Evolutionary conservation across 805 yeast genomes (phyloP), one percentile per base, ranked within the genome.

Genomic region (Huiozyma sinensis): DNA sequence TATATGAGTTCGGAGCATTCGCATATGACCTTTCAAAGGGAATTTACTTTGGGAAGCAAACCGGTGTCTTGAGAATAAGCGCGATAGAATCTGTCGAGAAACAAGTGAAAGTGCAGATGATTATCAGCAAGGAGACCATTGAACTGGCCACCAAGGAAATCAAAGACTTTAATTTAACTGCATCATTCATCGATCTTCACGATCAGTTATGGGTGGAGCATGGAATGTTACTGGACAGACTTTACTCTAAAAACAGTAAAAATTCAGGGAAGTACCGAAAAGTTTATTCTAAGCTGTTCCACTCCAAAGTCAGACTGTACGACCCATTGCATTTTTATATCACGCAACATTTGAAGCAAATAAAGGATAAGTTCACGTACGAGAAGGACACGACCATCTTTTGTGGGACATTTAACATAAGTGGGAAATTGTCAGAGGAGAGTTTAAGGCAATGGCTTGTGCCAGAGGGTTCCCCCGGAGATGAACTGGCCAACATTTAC

Each of bases 131-230:
- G 50, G 81, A 79, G 43, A 84, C 86, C 2, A 56, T 92, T 33
- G 67, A 64, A 17, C 44, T 59, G 35, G 65, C 68, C 6, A 53
- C 67, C 13, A 47, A 52, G 9, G 73, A 69, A 44, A 73, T 82
- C 45, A 64, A 65, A 1, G 69, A 67, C 32, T 46, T 60, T 9
- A 61, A 58, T 8, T 50, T 65, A 5, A 64, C 68, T 0, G 51
- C 70, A 17, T 81, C 76, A 6, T 64, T 86, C n/a, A 67, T 76
- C 55, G 66, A 71, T 11, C 78, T 78, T 28, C 95, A 87, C 52
- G 82, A 87, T 49, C 74, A 80, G 28, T 64, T 89, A 28, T 89
- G 97, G 97, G 92, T 95, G 6, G 95, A 89, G 58, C 88, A 88
- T 60, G 95, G 94, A 32, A 89, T 83, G 56, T 87, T 81, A 50